Conservation (phyloP, 257 asterid species). For the Solanum peruvianum region DNA sequence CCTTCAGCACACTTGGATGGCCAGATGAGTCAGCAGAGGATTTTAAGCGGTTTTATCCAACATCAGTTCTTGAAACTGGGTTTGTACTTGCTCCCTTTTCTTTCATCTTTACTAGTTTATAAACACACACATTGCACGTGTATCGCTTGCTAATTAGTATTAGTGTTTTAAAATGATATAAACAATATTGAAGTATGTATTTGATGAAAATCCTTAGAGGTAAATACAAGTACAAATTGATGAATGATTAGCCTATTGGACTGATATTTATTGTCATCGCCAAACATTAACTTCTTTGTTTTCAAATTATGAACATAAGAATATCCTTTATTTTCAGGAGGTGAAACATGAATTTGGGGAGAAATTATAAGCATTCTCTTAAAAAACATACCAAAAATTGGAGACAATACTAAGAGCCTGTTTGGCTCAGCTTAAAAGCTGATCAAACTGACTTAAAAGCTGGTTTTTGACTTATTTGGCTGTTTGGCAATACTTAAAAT, state of each 20-base stretch:
- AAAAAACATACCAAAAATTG: neutral
- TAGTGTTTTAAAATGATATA: neutral
- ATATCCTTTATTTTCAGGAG: neutral
- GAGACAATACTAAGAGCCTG: neutral
- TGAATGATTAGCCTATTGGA: neutral
- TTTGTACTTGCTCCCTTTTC: slow-evolving; percentile 2
- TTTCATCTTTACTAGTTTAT: neutral
- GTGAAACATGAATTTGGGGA: neutral
- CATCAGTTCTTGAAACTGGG: slow-evolving; percentile 98
- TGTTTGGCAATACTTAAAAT: too few relatives aligned
- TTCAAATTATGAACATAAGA: neutral
- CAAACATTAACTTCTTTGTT: neutral
- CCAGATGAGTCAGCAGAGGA: slow-evolving; percentile 82
- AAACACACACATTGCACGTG: neutral
- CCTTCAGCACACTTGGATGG: slow-evolving; percentile 99
- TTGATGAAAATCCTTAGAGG: neutral
- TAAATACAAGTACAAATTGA: neutral
- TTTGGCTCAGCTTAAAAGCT: too few relatives aligned
- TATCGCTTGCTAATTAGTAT: neutral
- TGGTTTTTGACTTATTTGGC: too few relatives aligned
- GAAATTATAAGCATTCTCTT: neutral
- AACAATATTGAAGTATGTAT: neutral
- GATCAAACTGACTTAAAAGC: too few relatives aligned
- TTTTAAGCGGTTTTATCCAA: slow-evolving; percentile 75
- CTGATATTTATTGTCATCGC: neutral